A percentile compares a stretch with the other conserved stretches of the same genome.
These are phyloP conservation scores for Papiliotrema laurentii DNA, from an alignment of 1,284 basidiomycete species.

Conservation along the genomic window DNA sequence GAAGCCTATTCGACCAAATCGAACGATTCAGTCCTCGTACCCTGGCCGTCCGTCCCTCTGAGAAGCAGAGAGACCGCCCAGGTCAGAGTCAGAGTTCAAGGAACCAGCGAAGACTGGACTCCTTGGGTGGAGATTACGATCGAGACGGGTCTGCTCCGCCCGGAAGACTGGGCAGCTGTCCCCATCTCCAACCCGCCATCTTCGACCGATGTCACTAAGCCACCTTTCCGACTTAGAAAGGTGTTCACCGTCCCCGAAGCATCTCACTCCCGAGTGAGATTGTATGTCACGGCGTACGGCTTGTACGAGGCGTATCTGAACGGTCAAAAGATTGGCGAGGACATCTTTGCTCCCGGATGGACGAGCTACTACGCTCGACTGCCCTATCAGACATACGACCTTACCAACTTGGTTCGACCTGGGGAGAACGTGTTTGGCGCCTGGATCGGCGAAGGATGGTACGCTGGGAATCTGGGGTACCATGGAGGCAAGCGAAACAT, in stretches of 20 bases:
- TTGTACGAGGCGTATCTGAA: slow-evolving; percentile 38
- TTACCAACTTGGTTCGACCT: slow-evolving; percentile 12
- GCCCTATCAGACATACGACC: slow-evolving; percentile 34
- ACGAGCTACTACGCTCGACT: slow-evolving; percentile 33
- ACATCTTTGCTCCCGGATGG: slow-evolving; percentile 42
- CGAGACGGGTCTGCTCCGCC: slow-evolving; percentile 25
- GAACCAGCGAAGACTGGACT: slow-evolving; percentile 9
- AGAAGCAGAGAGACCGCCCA: slow-evolving; percentile 1
- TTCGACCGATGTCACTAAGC: slow-evolving; percentile 14
- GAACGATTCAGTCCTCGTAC: slow-evolving; percentile 4
- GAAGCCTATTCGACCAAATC: not conserved
- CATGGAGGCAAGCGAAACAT: slow-evolving; percentile 19
- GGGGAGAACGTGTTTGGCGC: slow-evolving; percentile 28
- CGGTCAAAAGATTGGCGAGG: slow-evolving; percentile 31
- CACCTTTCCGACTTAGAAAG: slow-evolving; percentile 16
- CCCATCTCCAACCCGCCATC: slow-evolving; percentile 1
- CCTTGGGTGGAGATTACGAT: slow-evolving; percentile 9
- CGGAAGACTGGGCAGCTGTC: slow-evolving; percentile 22
- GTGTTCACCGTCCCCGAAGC: slow-evolving; percentile 15
- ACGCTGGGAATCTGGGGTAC: slow-evolving; percentile 23
- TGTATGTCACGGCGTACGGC: slow-evolving; percentile 41
- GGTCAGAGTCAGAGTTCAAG: slow-evolving; percentile 14
- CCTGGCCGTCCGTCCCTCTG: slow-evolving; percentile 1
- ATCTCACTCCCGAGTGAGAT: slow-evolving; percentile 10
- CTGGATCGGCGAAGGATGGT: slow-evolving; percentile 39